phyloP scores from a whole-genome alignment of 2,329 filamentous ascomycete species.

The Microsporum canis region DNA sequence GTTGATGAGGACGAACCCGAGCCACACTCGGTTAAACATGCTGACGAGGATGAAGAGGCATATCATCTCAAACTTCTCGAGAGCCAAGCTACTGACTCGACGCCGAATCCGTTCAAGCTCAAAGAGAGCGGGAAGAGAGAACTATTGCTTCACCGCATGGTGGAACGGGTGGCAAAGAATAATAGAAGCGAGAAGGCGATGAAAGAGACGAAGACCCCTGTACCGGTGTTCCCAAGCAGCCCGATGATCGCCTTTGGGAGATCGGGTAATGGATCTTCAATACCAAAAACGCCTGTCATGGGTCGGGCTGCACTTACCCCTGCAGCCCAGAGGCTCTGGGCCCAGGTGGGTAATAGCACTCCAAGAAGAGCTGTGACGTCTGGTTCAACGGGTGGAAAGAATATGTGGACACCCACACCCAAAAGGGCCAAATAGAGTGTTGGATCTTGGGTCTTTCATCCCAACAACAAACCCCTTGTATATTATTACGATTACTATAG shows the following conservation, averaged over 20 bases:
- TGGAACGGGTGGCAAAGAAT: slow-evolving; percentile 64
- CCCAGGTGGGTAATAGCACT: slow-evolving; percentile 28
- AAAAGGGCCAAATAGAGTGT: slow-evolving; percentile 18
- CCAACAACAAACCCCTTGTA: not conserved
- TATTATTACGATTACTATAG: not conserved
- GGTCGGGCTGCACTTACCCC: slow-evolving; percentile 31
- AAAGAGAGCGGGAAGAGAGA: slow-evolving; percentile 65
- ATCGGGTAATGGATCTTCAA: slow-evolving; percentile 16
- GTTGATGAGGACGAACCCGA: slow-evolving; percentile 61
- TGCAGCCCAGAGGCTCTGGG: slow-evolving; percentile 34
- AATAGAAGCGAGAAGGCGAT: slow-evolving; percentile 54
- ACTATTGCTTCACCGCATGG: slow-evolving; percentile 71
- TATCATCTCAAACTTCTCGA: slow-evolving; percentile 22
- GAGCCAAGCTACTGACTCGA: slow-evolving; percentile 30
- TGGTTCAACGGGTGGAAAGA: slow-evolving; percentile 17
- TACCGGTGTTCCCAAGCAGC: slow-evolving; percentile 32
- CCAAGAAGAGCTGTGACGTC: slow-evolving; percentile 17
- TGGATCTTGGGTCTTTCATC: not conserved
- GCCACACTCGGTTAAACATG: slow-evolving; percentile 24
- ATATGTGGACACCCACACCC: slow-evolving; percentile 33
- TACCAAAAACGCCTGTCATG: slow-evolving; percentile 10
- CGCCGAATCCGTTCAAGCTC: slow-evolving; percentile 70
- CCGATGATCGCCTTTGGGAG: slow-evolving; percentile 28
- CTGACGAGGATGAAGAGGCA: slow-evolving; percentile 42
- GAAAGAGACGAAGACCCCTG: slow-evolving; percentile 45